phyloP scores from a whole-genome alignment of 805 yeast genomes.

The Kodamaea neixiangensis region DNA sequence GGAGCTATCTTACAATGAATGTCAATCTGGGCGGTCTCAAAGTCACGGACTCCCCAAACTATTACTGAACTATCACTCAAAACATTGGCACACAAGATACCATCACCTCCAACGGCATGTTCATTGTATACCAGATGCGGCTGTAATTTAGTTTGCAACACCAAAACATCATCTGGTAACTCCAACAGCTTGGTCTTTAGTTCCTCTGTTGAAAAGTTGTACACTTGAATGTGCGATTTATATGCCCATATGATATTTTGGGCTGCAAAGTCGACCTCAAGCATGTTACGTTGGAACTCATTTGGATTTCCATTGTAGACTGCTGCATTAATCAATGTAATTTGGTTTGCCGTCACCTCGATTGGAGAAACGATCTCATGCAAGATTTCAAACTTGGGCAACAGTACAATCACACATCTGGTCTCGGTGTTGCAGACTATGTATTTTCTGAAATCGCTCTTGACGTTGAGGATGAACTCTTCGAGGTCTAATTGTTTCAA shows the following conservation, averaged over 20 bases:
- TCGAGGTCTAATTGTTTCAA: conserved; percentile 13
- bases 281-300: conserved; percentile 10
- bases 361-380: conserved; percentile 19
- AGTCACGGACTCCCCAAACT: conserved; percentile 45
- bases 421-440: conserved; percentile 24
- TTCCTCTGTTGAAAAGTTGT: conserved; percentile 17
- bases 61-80: conserved; percentile 43
- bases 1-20: conserved; percentile 24
- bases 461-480: conserved; percentile 19
- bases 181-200: conserved; percentile 1
- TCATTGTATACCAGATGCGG: conserved; percentile 9
- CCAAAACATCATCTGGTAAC: conserved; percentile 12
- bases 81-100: conserved; percentile 38
- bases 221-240: conserved; percentile 22
- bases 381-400: conserved; percentile 11
- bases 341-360: conserved; percentile 12
- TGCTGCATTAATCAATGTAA: conserved; percentile 8
- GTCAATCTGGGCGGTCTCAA: conserved; percentile 3
- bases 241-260: conserved; percentile 27
- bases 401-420: conserved; percentile 22
- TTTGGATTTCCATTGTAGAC: conserved; percentile 12
- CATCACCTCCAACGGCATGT: conserved; percentile 37
- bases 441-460: conserved; percentile 29
- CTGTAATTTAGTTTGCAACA: conserved; percentile 21
- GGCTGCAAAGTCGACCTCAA: conserved; percentile 38